A percentile compares a stretch with the other conserved stretches of the same genome.
These are phyloP conservation scores for Paraphaeosphaeria minitans DNA, from an alignment of 2,329 filamentous ascomycete species.

Conservation along the genomic window DNA sequence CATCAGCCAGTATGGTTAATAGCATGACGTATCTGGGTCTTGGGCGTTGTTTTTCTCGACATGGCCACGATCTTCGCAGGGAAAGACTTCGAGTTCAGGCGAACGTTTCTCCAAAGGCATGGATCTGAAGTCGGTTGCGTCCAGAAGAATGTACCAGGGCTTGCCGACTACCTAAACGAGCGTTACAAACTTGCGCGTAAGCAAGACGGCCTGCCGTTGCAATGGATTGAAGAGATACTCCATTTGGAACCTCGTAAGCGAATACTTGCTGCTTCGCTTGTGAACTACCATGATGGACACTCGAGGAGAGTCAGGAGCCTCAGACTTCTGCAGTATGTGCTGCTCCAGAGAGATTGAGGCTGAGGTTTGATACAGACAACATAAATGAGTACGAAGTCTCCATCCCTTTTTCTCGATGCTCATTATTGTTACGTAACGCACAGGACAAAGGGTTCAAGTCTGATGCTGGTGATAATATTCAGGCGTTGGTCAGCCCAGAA, in stretches of 20 bases:
- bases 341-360: neutral
- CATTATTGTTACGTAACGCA: neutral
- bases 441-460: neutral
- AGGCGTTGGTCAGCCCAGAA: neutral
- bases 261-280: neutral
- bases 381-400: neutral
- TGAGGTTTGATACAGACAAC: neutral
- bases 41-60: constrained; percentile 25
- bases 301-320: neutral
- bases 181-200: neutral
- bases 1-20: constrained; percentile 19
- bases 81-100: neutral
- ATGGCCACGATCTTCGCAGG: neutral
- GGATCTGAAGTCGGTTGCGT: neutral
- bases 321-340: neutral
- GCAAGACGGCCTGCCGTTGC: neutral
- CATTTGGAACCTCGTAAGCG: neutral
- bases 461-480: neutral
- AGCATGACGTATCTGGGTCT: constrained; percentile 23
- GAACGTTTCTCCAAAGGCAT: neutral
- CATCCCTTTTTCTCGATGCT: neutral
- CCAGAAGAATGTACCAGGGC: neutral
- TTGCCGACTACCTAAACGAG: neutral
- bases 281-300: neutral
- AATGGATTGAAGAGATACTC: neutral